Percentiles rank a stretch among this genome's conserved stretches.
These are phyloP conservation scores for Oryza meyeriana DNA, from an alignment of 176 grass and related monocot genomes.

Conservation along the genomic window DNA sequence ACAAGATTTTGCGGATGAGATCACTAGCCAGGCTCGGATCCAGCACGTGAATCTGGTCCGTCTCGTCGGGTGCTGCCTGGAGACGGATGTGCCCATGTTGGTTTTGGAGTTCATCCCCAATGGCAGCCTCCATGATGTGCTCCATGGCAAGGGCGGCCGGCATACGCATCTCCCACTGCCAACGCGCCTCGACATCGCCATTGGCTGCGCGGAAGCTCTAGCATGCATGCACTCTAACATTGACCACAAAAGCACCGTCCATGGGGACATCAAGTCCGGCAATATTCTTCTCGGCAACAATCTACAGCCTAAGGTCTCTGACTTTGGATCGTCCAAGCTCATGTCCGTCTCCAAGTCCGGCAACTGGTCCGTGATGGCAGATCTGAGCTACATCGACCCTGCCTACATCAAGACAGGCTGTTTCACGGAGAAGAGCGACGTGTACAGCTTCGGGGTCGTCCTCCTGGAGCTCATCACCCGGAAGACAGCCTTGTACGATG, in stretches of 20 bases:
- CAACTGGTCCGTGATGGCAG: background rate
- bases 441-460: conserved; percentile 84
- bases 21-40: background rate
- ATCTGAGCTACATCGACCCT: background rate
- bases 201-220: background rate
- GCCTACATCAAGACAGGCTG: background rate
- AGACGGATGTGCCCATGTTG: background rate
- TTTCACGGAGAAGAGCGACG: conserved; percentile 55
- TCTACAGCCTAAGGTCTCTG: background rate
- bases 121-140: background rate
- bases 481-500: no score
- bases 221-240: background rate
- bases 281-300: background rate
- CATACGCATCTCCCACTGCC: fast-evolving
- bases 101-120: background rate
- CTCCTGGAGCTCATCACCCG: no score
- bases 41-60: background rate
- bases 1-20: background rate
- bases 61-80: background rate
- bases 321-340: background rate
- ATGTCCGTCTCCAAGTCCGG: fast-evolving
- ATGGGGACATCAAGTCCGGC: background rate
- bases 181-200: background rate
- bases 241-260: background rate
- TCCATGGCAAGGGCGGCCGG: background rate